Evolutionary conservation across 352 stramenopile genomes (phyloP).

Genomic region (Globisporangium sylvaticum): DNA sequence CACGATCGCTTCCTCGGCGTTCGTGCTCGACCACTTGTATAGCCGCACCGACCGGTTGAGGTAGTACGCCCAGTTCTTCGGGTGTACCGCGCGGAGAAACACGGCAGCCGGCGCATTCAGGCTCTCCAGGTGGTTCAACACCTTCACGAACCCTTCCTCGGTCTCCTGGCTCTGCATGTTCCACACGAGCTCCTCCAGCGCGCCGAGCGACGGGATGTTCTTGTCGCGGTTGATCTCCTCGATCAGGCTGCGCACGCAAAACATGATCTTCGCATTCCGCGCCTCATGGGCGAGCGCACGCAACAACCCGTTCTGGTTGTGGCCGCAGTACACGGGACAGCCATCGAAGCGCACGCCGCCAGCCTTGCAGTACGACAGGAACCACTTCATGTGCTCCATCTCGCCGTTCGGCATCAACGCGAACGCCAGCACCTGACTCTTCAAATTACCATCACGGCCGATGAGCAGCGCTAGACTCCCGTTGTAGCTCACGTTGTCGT

Average conservation of each 20-base stretch:
- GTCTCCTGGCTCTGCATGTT: constrained; percentile 62
- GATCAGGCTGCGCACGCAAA: constrained; percentile 66
- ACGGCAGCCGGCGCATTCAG: constrained; percentile 53
- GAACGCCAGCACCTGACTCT: constrained; percentile 66
- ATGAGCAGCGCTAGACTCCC: constrained; percentile 57
- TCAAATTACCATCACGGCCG: constrained; percentile 59
- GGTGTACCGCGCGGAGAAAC: constrained; percentile 60
- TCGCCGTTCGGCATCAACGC: constrained; percentile 61
- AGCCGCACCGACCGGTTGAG: constrained; percentile 55
- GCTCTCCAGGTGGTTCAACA: constrained; percentile 47
- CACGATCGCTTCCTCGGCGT: constrained; percentile 45
- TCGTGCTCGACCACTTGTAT: constrained; percentile 69
- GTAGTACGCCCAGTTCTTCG: constrained; percentile 74
- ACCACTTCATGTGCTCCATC: constrained; percentile 78
- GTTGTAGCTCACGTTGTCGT: constrained; percentile 65
- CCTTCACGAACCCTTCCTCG: constrained; percentile 52
- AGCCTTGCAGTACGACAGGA: constrained; percentile 49
- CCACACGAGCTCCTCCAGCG: constrained; percentile 60
- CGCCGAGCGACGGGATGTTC: constrained; percentile 63
- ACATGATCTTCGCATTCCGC: constrained; percentile 67
- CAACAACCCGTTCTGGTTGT: constrained; percentile 64
- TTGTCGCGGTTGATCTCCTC: constrained; percentile 73
- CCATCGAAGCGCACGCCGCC: constrained; percentile 54
- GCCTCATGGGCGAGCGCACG: constrained; percentile 55
- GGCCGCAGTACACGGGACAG: constrained; percentile 55